Evolutionary conservation across 495 filamentous ascomycete genomes (phyloP).

Genomic region (Entonaema liquescens): DNA sequence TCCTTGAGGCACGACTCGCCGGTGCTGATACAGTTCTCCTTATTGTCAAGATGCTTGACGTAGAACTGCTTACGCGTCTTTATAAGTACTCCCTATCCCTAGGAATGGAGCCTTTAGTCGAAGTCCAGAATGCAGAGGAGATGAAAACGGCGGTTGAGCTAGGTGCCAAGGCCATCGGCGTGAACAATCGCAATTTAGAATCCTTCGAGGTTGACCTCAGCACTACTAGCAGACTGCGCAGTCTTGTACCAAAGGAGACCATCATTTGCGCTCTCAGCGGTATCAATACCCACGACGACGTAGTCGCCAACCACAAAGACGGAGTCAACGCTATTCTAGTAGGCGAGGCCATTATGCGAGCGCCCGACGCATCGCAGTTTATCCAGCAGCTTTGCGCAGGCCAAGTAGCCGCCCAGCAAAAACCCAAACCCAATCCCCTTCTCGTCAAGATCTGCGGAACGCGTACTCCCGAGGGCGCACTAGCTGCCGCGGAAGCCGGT

Average conservation of each 20-base stretch:
- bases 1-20: constrained; percentile 90
- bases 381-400: constrained; percentile 81
- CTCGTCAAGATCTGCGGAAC: constrained; percentile 99
- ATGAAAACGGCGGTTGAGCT: constrained; percentile 88
- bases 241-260: constrained; percentile 83
- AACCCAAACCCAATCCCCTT: constrained; percentile 48
- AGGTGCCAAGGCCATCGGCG: constrained; percentile 93
- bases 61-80: constrained; percentile 74
- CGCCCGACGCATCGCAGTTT: constrained; percentile 78
- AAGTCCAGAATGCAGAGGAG: constrained; percentile 93
- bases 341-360: constrained; percentile 95
- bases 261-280: constrained; percentile 95
- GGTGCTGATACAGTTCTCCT: constrained; percentile 95
- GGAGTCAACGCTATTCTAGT: constrained; percentile 94
- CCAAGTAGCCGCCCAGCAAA: constrained; percentile 36
- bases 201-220: constrained; percentile 96
- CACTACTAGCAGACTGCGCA: constrained; percentile 90
- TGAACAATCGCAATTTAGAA: constrained; percentile 96
- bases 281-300: constrained; percentile 90
- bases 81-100: constrained; percentile 89
- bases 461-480: constrained; percentile 79
- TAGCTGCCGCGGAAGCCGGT: constrained; percentile 82
- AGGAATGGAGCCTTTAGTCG: constrained; percentile 97
- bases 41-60: constrained; percentile 97
- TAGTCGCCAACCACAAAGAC: constrained; percentile 84